Percentiles rank a stretch among this genome's conserved stretches.
Evolutionary conservation across 1,139 yeast species (phyloP).

Genomic region (Candida dubliniensis): DNA sequence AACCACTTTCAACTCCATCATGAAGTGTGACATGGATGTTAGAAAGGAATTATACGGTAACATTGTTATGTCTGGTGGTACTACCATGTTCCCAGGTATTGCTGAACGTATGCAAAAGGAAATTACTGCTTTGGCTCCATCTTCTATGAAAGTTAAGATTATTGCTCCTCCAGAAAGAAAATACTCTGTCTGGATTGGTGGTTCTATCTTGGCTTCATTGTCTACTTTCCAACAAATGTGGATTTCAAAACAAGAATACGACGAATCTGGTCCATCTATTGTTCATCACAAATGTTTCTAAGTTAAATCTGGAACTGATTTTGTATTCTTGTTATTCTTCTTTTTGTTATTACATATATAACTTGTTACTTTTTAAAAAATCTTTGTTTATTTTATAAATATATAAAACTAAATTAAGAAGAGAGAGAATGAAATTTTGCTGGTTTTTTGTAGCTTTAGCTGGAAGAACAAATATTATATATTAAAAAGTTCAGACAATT

Average conservation of each 20-base stretch:
- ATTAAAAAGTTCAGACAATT: neutral
- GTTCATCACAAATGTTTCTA: conserved; percentile 99
- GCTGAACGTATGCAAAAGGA: conserved; percentile 99
- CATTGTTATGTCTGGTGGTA: conserved; percentile 99
- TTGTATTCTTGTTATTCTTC: conserved; percentile 2
- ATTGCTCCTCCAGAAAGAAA: conserved; percentile 99
- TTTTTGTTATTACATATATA: conserved; percentile 5
- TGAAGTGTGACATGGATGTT: conserved; percentile 98
- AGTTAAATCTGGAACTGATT: conserved; percentile 22
- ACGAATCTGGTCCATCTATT: conserved; percentile 99
- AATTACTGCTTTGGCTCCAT: conserved; percentile 98
- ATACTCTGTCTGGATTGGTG: conserved; percentile 99
- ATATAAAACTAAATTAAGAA: neutral
- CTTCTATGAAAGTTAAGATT: conserved; percentile 99
- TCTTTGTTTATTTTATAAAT: conserved; percentile 2
- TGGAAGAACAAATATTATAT: conserved; percentile 7
- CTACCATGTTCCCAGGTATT: conserved; percentile 99
- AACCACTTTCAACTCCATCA: conserved; percentile 98
- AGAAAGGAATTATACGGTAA: conserved; percentile 99
- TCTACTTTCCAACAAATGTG: conserved; percentile 99
- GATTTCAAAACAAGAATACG: conserved; percentile 99
- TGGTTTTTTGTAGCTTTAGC: too few relatives aligned
- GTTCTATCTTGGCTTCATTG: conserved; percentile 97
- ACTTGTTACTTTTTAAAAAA: conserved; percentile 4
- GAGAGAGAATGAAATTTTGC: neutral